A percentile compares a stretch with the other conserved stretches of the same genome.
Conservation (phyloP, 257 asterid genomes). For the Lithospermum erythrorhizon region DNA sequence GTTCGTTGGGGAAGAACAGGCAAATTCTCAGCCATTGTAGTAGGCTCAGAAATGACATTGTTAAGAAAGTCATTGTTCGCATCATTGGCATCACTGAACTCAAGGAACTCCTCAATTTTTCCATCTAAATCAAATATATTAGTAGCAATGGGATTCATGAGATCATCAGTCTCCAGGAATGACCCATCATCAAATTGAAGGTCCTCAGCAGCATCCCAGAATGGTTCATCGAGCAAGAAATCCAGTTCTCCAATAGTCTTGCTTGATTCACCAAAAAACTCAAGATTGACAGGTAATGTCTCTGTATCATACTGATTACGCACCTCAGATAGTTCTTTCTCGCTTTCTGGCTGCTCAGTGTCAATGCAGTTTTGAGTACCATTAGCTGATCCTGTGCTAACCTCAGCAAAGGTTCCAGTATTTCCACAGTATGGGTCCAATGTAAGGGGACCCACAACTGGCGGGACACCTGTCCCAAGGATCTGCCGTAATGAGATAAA, state of each 20-base stretch:
- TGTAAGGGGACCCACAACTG: constrained; percentile 28
- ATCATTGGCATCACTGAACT: constrained; percentile 45
- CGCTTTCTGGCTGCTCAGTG: constrained; percentile 27
- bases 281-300: constrained; percentile 48
- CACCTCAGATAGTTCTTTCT: constrained; percentile 19
- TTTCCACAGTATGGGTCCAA: constrained; percentile 19
- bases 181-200: constrained; percentile 42
- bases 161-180: constrained; percentile 65
- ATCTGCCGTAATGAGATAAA: constrained; percentile 31
- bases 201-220: constrained; percentile 30
- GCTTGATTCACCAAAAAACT: constrained; percentile 15
- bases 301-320: constrained; percentile 29
- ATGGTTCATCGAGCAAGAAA: constrained; percentile 59
- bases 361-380: constrained; percentile 23
- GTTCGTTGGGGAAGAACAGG: constrained; percentile 24
- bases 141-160: constrained; percentile 33
- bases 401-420: constrained; percentile 31
- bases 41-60: constrained; percentile 29
- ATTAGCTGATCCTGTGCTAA: constrained; percentile 25
- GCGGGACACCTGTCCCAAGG: constrained; percentile 42
- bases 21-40: constrained; percentile 21
- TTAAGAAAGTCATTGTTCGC: neutral
- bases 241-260: constrained; percentile 31
- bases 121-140: constrained; percentile 32
- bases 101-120: constrained; percentile 58